Base-by-base conservation (phyloP, 257 asterid species). In the Marsdenia floribunda region DNA sequence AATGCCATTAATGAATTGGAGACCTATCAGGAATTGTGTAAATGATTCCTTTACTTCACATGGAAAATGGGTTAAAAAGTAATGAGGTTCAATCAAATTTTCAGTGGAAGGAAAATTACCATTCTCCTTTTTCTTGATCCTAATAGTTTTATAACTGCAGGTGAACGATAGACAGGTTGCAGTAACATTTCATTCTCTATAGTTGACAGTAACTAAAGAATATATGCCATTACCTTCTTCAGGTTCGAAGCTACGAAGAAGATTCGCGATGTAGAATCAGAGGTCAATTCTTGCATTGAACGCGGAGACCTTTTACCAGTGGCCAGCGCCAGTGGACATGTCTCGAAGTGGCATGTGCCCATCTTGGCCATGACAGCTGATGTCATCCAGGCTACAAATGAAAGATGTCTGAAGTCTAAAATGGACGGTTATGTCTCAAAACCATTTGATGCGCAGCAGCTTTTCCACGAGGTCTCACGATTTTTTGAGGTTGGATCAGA, bases 311-410 rank as follows among this genome's bases (percentile, higher is more conserved):
- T 82, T 76, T 73, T 82, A 0, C 57, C 37, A 5, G 90, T 86
- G 76, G 87, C 82, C 59, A 75, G 78, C 44, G 87, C 82, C 59
- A 75, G 79, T 49, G 79, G 80, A 16, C 82, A 84, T 33, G 69
- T 81, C 35, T 72, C 94, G 35, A 88, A 76, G 57, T 92, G 99
- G 99, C 97, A 89, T 69, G 91, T 90, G 29, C 97, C 96, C 24
- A 92, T 94, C 73, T 73, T 94, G 82, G 99, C 99, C 73, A 94
- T 94, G 98, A 94, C 99, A 0, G 99, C 99, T 9, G 97, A 94
- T 16, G 99, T 94, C 47, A 86, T 94, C 82, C 98, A 92, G 70
- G 99, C 98, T 9, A 92, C 99, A 29, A 77, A 79, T 37, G 97
- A 92, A 76, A 82, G 75, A 73, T 94, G 99, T 82, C 82, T 80